Conservation (phyloP, 352 stramenopile genomes). For the Phytophthora vignae region DNA sequence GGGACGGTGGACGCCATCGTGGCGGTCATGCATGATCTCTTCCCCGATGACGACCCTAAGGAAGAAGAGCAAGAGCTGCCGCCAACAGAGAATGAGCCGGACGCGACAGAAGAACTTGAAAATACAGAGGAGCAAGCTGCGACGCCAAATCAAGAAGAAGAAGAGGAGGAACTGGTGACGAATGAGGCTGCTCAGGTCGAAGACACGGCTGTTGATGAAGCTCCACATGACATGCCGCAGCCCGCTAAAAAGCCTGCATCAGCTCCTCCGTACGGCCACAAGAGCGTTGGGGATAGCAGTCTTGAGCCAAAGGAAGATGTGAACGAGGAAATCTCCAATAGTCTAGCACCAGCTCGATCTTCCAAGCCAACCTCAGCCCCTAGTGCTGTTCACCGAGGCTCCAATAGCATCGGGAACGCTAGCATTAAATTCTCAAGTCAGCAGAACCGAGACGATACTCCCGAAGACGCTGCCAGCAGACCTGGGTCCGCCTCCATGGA, state of each 20-base stretch:
- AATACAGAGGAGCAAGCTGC: not conserved
- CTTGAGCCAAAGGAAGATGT: not conserved
- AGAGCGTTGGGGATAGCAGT: not conserved
- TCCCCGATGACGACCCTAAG: conserved; percentile 58
- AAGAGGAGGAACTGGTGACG: not conserved
- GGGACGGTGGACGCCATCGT: conserved; percentile 67
- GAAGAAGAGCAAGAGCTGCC: conserved; percentile 16
- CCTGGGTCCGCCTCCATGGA: not conserved
- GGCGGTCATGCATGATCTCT: conserved; percentile 69
- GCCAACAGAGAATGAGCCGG: not conserved
- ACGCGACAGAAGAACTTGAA: conserved; percentile 4
- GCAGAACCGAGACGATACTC: not conserved
- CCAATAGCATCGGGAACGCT: not conserved
- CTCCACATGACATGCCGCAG: not conserved
- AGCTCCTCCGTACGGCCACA: conserved; percentile 18
- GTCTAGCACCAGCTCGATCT: conserved; percentile 7
- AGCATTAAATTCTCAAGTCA: not conserved
- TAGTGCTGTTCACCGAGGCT: conserved; percentile 15
- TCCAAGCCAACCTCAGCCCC: conserved; percentile 33
- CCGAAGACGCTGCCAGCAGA: conserved; percentile 1
- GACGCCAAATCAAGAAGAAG: not conserved
- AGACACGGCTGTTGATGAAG: not conserved
- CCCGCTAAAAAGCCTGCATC: conserved; percentile 16
- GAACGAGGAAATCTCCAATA: not conserved
- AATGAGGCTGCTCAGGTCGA: not conserved